Base-by-base conservation (phyloP, 306 rosid species). In the Lupinus albus region DNA sequence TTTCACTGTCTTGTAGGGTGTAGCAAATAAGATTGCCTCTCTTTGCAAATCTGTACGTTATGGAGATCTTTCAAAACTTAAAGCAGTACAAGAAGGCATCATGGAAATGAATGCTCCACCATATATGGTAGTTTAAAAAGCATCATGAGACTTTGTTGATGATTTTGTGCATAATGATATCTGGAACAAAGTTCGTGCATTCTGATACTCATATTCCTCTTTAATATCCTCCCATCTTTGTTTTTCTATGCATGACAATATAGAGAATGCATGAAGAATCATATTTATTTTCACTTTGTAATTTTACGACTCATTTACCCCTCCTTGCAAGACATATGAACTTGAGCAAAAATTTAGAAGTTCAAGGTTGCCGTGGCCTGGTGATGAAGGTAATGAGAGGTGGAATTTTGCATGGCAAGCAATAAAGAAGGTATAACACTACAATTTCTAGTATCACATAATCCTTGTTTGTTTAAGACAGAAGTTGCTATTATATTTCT, bases 371-470 rank as follows among this genome's bases (percentile, higher is more conserved):
- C 67, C 81, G 0, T 80, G 77, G 77, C 80, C 74, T 18, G 80
- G 80, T 44, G 68, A 70, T 52, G 80, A 65, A 68, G 63, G 68
- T n/a, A 74, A 76, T 10, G 64, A 64, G 67, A 68, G 64, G 64
- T 73, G 83, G 80, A 61, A 9, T 51, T 9, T 6, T 58, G 78
- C 84, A 44, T 75, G 84, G 80, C 70, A 14, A 66, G 84, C 80
- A 21, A 71, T 80, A 65, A 80, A 79, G 56, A 61, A 68, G 76
- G 83, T 79, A 74, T 36, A 38, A 35, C 0, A n/a, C n/a, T n/a
- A n/a, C n/a, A n/a, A n/a, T n/a, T 10, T 21, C 3, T 20, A n/a
- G 11, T 39, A 5, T 67, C 13, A 7, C n/a, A 35, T 36, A 36
- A 36, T 51, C 16, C 48, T 65, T 32, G 57, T 64, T 48, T 49